A percentile compares a stretch with the other conserved stretches of the same genome.
These are phyloP conservation scores for Kodamaea laetipori DNA, from an alignment of 805 yeast species.

Conservation along the genomic window DNA sequence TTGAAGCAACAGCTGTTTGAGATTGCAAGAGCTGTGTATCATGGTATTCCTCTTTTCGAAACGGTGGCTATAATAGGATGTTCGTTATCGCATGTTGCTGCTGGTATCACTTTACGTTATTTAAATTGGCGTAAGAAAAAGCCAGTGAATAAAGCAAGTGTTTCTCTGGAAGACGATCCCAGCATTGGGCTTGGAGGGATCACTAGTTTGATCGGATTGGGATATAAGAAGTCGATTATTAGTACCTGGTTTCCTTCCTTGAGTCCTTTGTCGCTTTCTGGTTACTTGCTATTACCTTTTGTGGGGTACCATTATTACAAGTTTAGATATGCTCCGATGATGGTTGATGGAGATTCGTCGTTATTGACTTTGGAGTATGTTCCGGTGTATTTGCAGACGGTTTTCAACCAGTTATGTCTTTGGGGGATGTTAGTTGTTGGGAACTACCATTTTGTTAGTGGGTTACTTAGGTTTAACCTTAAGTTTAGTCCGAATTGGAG, in stretches of 20 bases:
- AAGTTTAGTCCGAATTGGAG: slow-evolving; percentile 44
- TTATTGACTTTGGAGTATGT: slow-evolving; percentile 55
- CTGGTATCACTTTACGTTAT: slow-evolving; percentile 53
- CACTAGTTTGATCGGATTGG: slow-evolving; percentile 55
- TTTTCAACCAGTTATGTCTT: slow-evolving; percentile 32
- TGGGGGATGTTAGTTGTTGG: slow-evolving; percentile 37
- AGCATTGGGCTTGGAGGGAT: slow-evolving; percentile 64
- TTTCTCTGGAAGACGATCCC: slow-evolving; percentile 11
- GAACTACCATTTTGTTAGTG: slow-evolving; percentile 58
- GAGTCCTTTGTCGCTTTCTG: slow-evolving; percentile 59
- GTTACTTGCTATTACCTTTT: slow-evolving; percentile 52
- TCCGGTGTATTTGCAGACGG: slow-evolving; percentile 34
- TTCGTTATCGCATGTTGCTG: slow-evolving; percentile 48
- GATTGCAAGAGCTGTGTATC: slow-evolving; percentile 64
- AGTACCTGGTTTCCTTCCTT: slow-evolving; percentile 47
- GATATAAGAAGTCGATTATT: slow-evolving; percentile 49
- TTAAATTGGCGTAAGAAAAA: background rate
- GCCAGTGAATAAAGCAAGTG: background rate
- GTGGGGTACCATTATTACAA: slow-evolving; percentile 49
- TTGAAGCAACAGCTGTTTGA: slow-evolving; percentile 57
- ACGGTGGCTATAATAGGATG: slow-evolving; percentile 49
- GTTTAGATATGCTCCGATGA: slow-evolving; percentile 52
- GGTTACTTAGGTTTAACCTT: slow-evolving; percentile 49
- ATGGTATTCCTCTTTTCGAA: slow-evolving; percentile 51
- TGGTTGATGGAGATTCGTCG: slow-evolving; percentile 65